These are phyloP conservation scores for Cladosporium halotolerans DNA, from an alignment of 2,329 filamentous ascomycete genomes.

Conservation along the genomic window DNA sequence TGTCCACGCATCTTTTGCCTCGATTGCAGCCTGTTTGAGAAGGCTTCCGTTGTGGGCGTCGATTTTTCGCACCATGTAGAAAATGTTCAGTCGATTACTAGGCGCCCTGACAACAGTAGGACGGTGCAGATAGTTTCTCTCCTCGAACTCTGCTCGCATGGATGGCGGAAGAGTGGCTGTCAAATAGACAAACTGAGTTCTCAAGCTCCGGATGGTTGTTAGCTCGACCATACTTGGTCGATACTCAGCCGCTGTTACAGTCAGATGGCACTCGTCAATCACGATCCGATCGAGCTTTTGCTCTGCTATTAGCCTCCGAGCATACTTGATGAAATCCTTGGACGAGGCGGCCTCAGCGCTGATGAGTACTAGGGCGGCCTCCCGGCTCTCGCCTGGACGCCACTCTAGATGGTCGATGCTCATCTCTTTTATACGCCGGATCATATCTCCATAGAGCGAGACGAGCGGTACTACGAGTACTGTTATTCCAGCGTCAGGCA, in stretches of 20 bases:
- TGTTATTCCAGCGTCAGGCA: conserved; percentile 9
- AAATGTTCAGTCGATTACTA: conserved; percentile 5
- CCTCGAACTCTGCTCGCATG: no score
- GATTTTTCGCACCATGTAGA: conserved; percentile 2
- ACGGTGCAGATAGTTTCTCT: no score
- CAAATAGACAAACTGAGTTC: background rate
- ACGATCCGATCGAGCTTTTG: conserved; percentile 14
- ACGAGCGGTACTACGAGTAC: conserved; percentile 23
- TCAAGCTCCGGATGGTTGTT: background rate
- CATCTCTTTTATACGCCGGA: conserved; percentile 5
- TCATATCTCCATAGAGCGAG: conserved; percentile 15
- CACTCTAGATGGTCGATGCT: background rate
- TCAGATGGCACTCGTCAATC: no score
- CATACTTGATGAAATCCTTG: conserved; percentile 17
- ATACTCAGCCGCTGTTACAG: no score
- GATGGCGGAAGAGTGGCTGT: no score
- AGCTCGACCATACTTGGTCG: conserved; percentile 2
- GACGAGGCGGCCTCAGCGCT: background rate
- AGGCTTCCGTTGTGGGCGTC: background rate
- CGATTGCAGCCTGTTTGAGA: background rate
- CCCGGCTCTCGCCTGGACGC: background rate
- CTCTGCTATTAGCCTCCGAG: background rate
- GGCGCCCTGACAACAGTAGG: background rate
- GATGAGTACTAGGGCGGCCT: background rate
- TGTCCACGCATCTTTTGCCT: background rate